Conservation (phyloP, 192 early-diverging fungal species). For the Podila horticola region DNA sequence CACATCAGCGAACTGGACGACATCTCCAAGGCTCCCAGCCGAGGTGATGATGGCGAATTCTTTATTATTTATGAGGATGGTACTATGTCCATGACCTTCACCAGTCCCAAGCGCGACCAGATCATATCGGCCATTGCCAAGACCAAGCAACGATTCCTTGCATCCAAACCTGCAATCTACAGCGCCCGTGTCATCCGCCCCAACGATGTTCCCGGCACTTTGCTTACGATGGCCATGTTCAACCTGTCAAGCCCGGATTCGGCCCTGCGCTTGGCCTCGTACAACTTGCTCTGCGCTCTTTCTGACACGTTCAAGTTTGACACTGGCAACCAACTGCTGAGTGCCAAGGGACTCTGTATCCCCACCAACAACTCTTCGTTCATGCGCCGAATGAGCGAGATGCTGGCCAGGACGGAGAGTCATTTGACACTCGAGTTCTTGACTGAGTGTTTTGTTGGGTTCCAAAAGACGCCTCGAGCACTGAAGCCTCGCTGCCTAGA, state of each 20-base stretch:
- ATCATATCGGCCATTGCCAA: constrained; percentile 77
- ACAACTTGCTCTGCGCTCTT: constrained; percentile 90
- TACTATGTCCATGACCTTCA: constrained; percentile 70
- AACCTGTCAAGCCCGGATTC: constrained; percentile 89
- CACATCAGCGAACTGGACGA: constrained; percentile 87
- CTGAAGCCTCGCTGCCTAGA: constrained; percentile 86
- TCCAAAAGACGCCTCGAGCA: constrained; percentile 76
- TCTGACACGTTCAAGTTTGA: constrained; percentile 86
- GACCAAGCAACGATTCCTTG: constrained; percentile 75
- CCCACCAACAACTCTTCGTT: constrained; percentile 92
- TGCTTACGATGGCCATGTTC: constrained; percentile 93
- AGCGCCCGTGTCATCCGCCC: constrained; percentile 83
- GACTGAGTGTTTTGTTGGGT: constrained; percentile 84
- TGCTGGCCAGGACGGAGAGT: constrained; percentile 77
- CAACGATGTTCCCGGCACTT: constrained; percentile 88
- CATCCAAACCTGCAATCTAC: constrained; percentile 68
- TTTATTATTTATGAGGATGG: constrained; percentile 80
- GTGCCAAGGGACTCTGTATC: constrained; percentile 84
- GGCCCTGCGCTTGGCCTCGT: constrained; percentile 82
- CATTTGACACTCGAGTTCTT: constrained; percentile 92
- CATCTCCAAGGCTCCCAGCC: constrained; percentile 60
- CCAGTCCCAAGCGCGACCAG: constrained; percentile 78
- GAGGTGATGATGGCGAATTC: constrained; percentile 79
- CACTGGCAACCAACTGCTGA: constrained; percentile 81
- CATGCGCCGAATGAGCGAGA: constrained; percentile 82